Conservation (phyloP, 768 basidiomycete species). For the Leccinum disarticulatum region DNA sequence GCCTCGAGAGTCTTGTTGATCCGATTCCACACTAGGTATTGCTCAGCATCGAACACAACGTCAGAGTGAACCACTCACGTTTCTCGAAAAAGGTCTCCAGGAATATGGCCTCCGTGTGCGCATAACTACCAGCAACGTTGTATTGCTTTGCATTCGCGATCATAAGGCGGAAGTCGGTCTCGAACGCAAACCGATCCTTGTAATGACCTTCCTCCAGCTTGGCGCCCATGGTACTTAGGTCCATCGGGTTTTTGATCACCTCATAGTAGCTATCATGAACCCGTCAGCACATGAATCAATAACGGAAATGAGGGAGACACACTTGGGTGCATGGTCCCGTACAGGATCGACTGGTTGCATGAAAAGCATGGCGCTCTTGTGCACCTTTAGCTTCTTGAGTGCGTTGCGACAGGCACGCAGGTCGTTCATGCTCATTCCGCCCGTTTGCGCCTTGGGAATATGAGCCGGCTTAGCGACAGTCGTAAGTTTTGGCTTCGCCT, state of each 20-base stretch:
- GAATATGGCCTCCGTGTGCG: conserved; percentile 70
- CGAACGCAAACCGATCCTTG: conserved; percentile 79
- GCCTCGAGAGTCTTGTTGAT: conserved; percentile 83
- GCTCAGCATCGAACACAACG: conserved; percentile 9
- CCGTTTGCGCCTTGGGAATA: conserved; percentile 67
- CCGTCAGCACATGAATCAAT: conserved; percentile 2
- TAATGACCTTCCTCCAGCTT: conserved; percentile 89
- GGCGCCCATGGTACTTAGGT: conserved; percentile 82
- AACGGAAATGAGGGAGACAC: conserved; percentile 3
- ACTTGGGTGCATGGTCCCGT: conserved; percentile 88
- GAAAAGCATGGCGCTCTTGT: conserved; percentile 77
- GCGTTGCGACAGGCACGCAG: conserved; percentile 72
- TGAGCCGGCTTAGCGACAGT: conserved; percentile 42
- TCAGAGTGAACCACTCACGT: conserved; percentile 48
- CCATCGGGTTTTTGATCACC: conserved; percentile 92
- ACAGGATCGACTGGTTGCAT: conserved; percentile 95
- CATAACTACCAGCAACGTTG: conserved; percentile 70
- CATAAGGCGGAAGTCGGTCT: conserved; percentile 86
- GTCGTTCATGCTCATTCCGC: conserved; percentile 78
- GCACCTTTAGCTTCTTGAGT: conserved; percentile 72
- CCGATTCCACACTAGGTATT: conserved; percentile 75
- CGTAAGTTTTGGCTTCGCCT: conserved; percentile 25
- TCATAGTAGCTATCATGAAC: conserved; percentile 74
- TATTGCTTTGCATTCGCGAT: conserved; percentile 84
- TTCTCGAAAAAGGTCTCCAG: conserved; percentile 85